These are phyloP conservation scores for Xerocomus cyaneibrunnescens DNA, from an alignment of 1,284 basidiomycete genomes.

Conservation along the genomic window DNA sequence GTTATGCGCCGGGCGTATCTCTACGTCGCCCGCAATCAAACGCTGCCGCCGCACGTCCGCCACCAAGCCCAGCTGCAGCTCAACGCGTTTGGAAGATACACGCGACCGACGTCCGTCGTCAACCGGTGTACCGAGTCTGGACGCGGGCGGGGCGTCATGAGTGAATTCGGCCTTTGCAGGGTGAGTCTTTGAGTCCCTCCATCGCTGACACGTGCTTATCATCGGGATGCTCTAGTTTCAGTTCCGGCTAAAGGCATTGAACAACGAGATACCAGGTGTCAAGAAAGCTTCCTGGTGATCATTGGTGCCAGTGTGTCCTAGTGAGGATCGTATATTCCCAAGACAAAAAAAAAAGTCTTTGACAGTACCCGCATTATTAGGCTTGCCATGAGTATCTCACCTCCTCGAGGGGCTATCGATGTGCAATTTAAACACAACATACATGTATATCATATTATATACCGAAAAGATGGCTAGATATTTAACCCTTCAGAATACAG, in stretches of 20 bases:
- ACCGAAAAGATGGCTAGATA: conserved; percentile 4
- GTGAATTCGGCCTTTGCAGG: conserved; percentile 85
- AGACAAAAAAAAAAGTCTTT: neutral
- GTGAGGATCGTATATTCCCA: neutral
- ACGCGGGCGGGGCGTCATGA: conserved; percentile 81
- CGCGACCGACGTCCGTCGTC: conserved; percentile 81
- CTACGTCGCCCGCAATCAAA: conserved; percentile 87
- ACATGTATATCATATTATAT: conserved; percentile 11
- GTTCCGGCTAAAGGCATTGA: conserved; percentile 82
- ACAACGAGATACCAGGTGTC: conserved; percentile 82
- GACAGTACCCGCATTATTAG: neutral
- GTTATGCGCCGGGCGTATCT: conserved; percentile 84
- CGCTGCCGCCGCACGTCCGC: conserved; percentile 79
- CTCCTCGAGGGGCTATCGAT: no score
- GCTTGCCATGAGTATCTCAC: neutral
- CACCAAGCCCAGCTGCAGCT: conserved; percentile 96
- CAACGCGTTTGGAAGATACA: conserved; percentile 82
- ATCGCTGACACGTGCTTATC: neutral
- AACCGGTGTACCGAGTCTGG: conserved; percentile 87
- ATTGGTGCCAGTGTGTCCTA: neutral
- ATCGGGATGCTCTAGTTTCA: conserved; percentile 60
- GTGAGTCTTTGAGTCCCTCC: conserved; percentile 51
- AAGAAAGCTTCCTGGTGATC: conserved; percentile 86
- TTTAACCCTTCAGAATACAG: conserved; percentile 17
- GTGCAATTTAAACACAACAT: conserved; percentile 1